Conservation (phyloP, 768 basidiomycete genomes). For the Hericium alpestre region DNA sequence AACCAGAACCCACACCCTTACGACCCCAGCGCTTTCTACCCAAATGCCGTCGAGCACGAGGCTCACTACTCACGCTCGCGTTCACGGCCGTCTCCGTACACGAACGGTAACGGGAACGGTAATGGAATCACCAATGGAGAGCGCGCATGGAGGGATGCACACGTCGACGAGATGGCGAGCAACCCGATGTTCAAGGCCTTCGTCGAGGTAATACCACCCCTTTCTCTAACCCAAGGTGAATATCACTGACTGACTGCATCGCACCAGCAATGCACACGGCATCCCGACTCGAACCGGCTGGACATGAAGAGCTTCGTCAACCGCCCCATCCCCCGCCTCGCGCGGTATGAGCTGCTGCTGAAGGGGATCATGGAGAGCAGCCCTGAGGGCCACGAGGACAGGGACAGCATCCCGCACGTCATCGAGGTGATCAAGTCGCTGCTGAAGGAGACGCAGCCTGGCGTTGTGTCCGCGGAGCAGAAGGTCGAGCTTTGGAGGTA, state of each 20-base stretch:
- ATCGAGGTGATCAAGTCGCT: slow-evolving; percentile 80
- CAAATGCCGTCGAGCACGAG: background rate
- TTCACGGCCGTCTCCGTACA: background rate
- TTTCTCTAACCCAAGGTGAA: background rate
- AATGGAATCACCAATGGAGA: background rate
- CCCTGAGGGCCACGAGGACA: slow-evolving; percentile 66
- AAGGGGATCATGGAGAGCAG: slow-evolving; percentile 73
- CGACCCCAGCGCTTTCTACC: background rate
- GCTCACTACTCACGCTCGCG: background rate
- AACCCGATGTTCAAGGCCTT: slow-evolving; percentile 76
- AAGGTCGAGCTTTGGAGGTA: slow-evolving; percentile 88
- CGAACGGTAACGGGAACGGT: background rate
- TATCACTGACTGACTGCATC: background rate
- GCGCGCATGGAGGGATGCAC: background rate
- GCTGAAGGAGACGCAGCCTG: slow-evolving; percentile 81
- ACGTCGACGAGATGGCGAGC: slow-evolving; percentile 57
- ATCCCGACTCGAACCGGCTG: slow-evolving; percentile 68
- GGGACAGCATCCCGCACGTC: slow-evolving; percentile 71
- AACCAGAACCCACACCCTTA: background rate
- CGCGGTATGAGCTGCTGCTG: slow-evolving; percentile 82
- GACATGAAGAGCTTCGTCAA: slow-evolving; percentile 93
- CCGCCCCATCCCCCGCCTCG: slow-evolving; percentile 79
- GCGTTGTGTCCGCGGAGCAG: slow-evolving; percentile 73
- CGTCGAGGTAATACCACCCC: slow-evolving; percentile 52
- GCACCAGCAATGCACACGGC: slow-evolving; percentile 38